Base-by-base conservation (phyloP, 371 early-diverging fungal genomes). In the Apophysomyces ossiformis region DNA sequence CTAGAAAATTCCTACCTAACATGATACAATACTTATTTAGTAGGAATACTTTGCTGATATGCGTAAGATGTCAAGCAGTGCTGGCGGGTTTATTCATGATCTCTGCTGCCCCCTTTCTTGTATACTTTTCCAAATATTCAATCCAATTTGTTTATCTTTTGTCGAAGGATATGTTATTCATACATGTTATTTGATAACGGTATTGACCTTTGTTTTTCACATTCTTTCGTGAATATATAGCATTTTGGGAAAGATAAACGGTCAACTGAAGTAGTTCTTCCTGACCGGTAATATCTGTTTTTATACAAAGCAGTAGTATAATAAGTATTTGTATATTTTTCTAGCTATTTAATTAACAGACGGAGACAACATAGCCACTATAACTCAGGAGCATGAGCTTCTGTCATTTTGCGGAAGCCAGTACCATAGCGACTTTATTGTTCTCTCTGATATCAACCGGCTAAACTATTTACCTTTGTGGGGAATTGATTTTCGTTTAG, bases 381-480 rank as follows among this genome's bases (percentile, higher is more conserved):
- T 26, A 26, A 26, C 3, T 47, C 9, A 47, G 18, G 21, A 47
- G 47, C 2, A 26, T 26, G 32, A 26, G 32, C 32, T 26, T 26
- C 32, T 26, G 1, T 26, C 32, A 26, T 26, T 26, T 26, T 26
- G 32, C 32, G 32, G 32, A 26, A 26, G 32, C 0, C 2, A 26
- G 32, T 26, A 26, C 21, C 32, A 47, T 1, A 5, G 18, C 7
- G 18, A n/a, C 4, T 9, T 16, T 1, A 21, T 7, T 47, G 11
- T 21, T 7, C 47, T 46, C n/a, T 26, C 7, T 50, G 21, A 50
- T 5, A 26, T 50, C 54, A 50, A 21, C 16, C 54, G 54, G 54
- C 21, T 50, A 50, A 50, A 50, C 9, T 21, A 16, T 50, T 50
- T 50, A 21, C 54, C 54, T 50, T 50, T 50, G 54, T 21, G 54